A percentile compares a stretch with the other conserved stretches of the same genome.
phyloP scores from a whole-genome alignment of 306 rosid genomes.

The Hippophae tibetana region DNA sequence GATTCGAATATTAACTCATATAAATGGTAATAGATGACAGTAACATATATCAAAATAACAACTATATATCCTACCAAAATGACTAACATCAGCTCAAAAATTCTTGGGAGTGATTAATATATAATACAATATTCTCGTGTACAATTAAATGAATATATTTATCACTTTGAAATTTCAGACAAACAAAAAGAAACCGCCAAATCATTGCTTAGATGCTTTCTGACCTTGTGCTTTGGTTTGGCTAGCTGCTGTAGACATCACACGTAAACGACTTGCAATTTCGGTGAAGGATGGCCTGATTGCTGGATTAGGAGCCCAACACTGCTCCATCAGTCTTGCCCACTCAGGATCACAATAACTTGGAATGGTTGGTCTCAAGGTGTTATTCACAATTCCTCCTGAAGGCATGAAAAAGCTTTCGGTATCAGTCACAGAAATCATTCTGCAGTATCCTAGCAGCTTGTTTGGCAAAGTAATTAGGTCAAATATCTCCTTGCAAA shows the following conservation, averaged over 20 bases:
- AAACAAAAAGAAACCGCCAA: not conserved
- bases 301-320: slow-evolving; percentile 94
- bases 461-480: too few species aligned
- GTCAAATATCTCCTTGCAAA: too few species aligned
- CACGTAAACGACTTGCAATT: slow-evolving; percentile 66
- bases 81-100: too few species aligned
- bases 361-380: slow-evolving; percentile 82
- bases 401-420: slow-evolving; percentile 10
- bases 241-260: slow-evolving; percentile 58
- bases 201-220: slow-evolving; percentile 54
- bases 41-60: too few species aligned
- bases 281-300: slow-evolving; percentile 89
- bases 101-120: not conserved
- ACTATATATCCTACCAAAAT: too few species aligned
- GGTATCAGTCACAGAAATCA: not conserved
- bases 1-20: too few species aligned
- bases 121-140: not conserved
- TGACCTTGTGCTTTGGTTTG: slow-evolving; percentile 70
- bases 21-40: too few species aligned
- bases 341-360: slow-evolving; percentile 73
- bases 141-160: slow-evolving; percentile 32
- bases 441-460: too few species aligned
- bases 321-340: slow-evolving; percentile 85
- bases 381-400: slow-evolving; percentile 95
- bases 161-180: not conserved